Base-by-base conservation (phyloP, 1,284 basidiomycete species). In the Veloporphyrellus conicus region DNA sequence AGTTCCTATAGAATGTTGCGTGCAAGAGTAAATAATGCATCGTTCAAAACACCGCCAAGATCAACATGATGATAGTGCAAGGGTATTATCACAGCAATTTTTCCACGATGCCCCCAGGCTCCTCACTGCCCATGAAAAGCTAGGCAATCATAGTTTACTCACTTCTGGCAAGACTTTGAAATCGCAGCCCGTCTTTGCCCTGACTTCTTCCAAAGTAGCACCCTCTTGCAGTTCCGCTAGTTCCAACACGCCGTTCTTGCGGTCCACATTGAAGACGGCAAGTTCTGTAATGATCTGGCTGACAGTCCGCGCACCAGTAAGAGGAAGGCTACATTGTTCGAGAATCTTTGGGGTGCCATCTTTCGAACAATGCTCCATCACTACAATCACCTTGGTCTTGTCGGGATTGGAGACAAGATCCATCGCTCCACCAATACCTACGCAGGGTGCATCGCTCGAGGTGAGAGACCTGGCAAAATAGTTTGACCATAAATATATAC, bases 361-460 rank as follows among this genome's bases (percentile, higher is more conserved):
- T 72, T 93, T 96, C 44, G 91, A 84, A 56, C 82, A 82, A 70
- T 95, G 93, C 62, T 96, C 91, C 76, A 90, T 89, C 38, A 91
- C 79, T 5, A 81, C 90, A 50, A 95, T 90, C 53, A 90, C 84
- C 68, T 87, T 91, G 41, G 92, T 94, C 70, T 84, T 82, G 65
- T 93, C 90, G 2, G 91, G 92, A 69, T 93, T 93, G 38, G 90
- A 93, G 47, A 94, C 91, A 44, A 94, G 82, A 64, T 95, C 93
- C 92, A 96, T 96, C 1, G 93, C 93, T 48, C 94, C 93, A 25
- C 93, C 93, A 66, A 96, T 93, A 41, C 90, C 90, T 85, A 55
- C 18, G 22, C 27, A 38, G 15, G 16, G 7, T 28, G 6, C 22
- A 43, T 28, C 38, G 48, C 6, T 23, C 9, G 45, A 28, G 34